These are phyloP conservation scores for Saccharomycopsis sp. DNA, from an alignment of 805 yeast genomes.

Conservation along the genomic window DNA sequence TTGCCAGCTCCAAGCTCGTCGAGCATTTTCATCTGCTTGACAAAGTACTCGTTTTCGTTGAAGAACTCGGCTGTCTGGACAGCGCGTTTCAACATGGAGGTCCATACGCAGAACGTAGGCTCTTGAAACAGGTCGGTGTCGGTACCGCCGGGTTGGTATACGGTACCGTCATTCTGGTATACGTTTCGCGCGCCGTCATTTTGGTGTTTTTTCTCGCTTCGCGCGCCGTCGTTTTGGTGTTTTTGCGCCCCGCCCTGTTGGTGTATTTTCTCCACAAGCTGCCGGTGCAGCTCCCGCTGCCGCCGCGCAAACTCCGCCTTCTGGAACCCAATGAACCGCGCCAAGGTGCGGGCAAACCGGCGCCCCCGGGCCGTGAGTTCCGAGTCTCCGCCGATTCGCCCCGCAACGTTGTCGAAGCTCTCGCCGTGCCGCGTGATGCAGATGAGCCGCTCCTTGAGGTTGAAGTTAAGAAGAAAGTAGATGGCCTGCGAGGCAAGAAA, in stretches of 20 bases:
- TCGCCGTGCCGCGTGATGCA: conserved; percentile 97
- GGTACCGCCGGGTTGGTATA: no score
- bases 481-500: conserved; percentile 90
- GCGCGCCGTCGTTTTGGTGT: no score
- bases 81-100: conserved; percentile 75
- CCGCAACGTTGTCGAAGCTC: conserved; percentile 73
- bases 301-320: conserved; percentile 58
- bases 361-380: conserved; percentile 73
- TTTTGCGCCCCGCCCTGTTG: conserved; percentile 26
- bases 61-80: conserved; percentile 71
- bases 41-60: conserved; percentile 63
- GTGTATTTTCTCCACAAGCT: conserved; percentile 30
- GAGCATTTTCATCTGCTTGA: conserved; percentile 87
- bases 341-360: conserved; percentile 64
- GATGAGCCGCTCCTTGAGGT: conserved; percentile 80
- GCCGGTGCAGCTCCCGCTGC: conserved; percentile 49
- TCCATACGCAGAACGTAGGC: conserved; percentile 84
- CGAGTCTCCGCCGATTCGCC: conserved; percentile 91
- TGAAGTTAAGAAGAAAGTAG: conserved; percentile 82
- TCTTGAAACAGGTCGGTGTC: no score
- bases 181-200: no score
- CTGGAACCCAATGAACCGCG: conserved; percentile 66
- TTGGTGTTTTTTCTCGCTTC: no score
- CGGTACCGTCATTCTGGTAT: no score
- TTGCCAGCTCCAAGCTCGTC: conserved; percentile 91